These are phyloP conservation scores for Dicorynia guianensis DNA, from an alignment of 306 rosid species.

Conservation along the genomic window DNA sequence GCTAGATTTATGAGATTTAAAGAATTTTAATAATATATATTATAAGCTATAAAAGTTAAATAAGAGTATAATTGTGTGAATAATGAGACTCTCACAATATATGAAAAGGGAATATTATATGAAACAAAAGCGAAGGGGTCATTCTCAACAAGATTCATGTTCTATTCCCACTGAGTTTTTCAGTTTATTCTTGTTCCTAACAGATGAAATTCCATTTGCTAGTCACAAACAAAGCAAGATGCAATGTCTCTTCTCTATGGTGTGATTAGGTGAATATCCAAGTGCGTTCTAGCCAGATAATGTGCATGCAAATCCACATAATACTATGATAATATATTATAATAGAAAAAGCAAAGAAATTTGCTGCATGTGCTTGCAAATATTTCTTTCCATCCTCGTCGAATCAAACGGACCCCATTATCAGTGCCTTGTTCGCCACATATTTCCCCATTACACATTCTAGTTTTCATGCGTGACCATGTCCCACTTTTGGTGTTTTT, in stretches of 20 bases:
- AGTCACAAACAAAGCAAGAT: background rate
- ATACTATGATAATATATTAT: constrained; percentile 10
- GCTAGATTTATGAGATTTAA: too few relatives aligned
- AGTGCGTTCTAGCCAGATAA: background rate
- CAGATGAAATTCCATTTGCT: constrained; percentile 4
- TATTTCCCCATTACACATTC: background rate
- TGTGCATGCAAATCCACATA: constrained; percentile 18
- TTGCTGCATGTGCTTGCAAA: background rate
- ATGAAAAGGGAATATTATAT: background rate
- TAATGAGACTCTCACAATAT: too few relatives aligned
- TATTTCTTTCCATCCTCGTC: background rate
- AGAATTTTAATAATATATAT: too few relatives aligned
- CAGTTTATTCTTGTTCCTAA: constrained; percentile 23
- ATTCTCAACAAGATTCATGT: background rate
- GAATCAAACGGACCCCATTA: background rate
- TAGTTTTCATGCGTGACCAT: background rate
- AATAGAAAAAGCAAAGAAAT: background rate
- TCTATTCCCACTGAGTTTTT: constrained; percentile 6
- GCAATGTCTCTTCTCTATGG: constrained; percentile 19
- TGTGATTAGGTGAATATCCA: constrained; percentile 24
- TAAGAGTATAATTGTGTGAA: too few relatives aligned
- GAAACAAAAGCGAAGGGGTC: background rate
- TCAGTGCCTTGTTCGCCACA: background rate
- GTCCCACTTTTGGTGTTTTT: background rate
- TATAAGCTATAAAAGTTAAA: too few relatives aligned